Evolutionary conservation across 1,139 yeast species (phyloP).

Genomic region (Lodderomyces orthopsilosis): DNA sequence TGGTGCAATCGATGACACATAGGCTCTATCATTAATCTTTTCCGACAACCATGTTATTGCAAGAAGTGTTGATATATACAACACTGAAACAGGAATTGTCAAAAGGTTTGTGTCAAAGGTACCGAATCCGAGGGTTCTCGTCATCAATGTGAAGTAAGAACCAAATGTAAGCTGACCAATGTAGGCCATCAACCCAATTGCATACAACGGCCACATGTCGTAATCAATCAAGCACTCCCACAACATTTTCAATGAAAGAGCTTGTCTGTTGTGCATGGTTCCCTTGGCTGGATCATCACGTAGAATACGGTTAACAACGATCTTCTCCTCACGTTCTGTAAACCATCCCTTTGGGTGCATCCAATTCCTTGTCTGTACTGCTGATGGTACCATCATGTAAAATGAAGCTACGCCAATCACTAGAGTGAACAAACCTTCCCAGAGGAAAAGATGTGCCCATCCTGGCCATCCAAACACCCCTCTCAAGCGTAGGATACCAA

Average conservation of each 20-base stretch:
- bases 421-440: conserved; percentile 62
- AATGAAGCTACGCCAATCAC: conserved; percentile 50
- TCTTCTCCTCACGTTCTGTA: conserved; percentile 57
- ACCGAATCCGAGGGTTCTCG: conserved; percentile 52
- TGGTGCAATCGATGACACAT: conserved; percentile 34
- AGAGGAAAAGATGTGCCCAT: conserved; percentile 64
- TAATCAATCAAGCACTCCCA: conserved; percentile 45
- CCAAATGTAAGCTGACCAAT: conserved; percentile 35
- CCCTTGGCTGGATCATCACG: conserved; percentile 71
- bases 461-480: conserved; percentile 37
- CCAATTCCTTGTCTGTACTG: conserved; percentile 52
- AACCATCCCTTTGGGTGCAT: conserved; percentile 60
- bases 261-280: conserved; percentile 64
- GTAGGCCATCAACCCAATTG: conserved; percentile 49
- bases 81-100: conserved; percentile 40
- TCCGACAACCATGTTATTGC: conserved; percentile 40
- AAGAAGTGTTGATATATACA: conserved; percentile 28
- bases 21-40: conserved; percentile 30
- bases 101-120: conserved; percentile 54
- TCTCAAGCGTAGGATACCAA: conserved; percentile 27
- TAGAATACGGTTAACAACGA: conserved; percentile 58
- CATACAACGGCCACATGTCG: conserved; percentile 59
- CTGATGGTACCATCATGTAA: conserved; percentile 60
- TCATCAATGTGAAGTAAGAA: conserved; percentile 26
- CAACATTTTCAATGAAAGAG: conserved; percentile 39